Evolutionary conservation across 2,329 filamentous ascomycete genomes (phyloP).

Genomic region (Knoxdaviesia capensis): DNA sequence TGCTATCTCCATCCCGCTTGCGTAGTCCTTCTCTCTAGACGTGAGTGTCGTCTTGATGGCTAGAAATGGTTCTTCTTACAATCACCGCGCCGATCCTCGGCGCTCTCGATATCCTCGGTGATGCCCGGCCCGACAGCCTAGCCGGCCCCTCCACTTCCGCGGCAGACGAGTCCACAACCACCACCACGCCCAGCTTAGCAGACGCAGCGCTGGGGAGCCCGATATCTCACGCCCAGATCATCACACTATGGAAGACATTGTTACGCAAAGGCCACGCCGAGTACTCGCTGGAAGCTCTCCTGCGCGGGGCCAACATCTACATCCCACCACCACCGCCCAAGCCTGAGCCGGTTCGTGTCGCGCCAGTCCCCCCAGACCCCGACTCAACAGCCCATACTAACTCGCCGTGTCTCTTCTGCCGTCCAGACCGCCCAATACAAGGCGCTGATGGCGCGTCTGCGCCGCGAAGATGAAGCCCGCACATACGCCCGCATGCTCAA

Average conservation of each 20-base stretch:
- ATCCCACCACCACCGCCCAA: conserved; percentile 63
- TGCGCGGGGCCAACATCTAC: conserved; percentile 55
- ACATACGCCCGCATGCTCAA: conserved; percentile 67
- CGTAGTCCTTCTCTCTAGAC: too few species aligned
- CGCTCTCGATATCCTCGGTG: conserved; percentile 25
- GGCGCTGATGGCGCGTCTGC: conserved; percentile 68
- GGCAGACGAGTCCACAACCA: not conserved
- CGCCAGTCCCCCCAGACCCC: conserved; percentile 2
- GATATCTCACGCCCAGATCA: conserved; percentile 50
- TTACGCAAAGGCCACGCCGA: conserved; percentile 12
- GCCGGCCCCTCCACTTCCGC: not conserved
- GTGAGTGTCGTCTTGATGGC: not conserved
- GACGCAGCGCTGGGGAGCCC: conserved; percentile 35
- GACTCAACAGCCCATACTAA: not conserved
- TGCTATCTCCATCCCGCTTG: not conserved
- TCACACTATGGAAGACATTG: conserved; percentile 38
- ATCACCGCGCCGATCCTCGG: conserved; percentile 51
- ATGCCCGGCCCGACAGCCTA: not conserved
- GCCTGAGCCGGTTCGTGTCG: conserved; percentile 46
- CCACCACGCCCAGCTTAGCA: not conserved
- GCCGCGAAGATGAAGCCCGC: conserved; percentile 61
- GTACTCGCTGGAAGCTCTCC: conserved; percentile 44
- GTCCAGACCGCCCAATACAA: conserved; percentile 60
- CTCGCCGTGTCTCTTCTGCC: conserved; percentile 1
- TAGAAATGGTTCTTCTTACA: conserved; percentile 54